phyloP scores from a whole-genome alignment of 208 protist genomes.

The Crithidia expoeki region DNA sequence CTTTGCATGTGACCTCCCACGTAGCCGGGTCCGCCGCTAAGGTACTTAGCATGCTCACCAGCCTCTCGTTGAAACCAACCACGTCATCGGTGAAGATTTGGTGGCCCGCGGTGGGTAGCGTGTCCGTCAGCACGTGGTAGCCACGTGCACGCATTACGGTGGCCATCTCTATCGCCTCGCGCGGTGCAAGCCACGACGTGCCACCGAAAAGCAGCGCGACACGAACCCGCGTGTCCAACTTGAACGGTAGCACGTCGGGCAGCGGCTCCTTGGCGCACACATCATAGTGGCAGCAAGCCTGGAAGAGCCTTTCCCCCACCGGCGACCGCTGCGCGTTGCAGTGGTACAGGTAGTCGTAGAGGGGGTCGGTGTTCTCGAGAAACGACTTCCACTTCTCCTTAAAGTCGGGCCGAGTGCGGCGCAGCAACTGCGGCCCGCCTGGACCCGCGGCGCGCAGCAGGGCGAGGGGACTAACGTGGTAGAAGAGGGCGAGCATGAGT shows the following conservation, averaged over 20 bases:
- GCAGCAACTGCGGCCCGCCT: slow-evolving; percentile 48
- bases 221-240: slow-evolving; percentile 32
- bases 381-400: slow-evolving; percentile 44
- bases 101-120: slow-evolving; percentile 50
- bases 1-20: neutral
- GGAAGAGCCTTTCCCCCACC: slow-evolving; percentile 59
- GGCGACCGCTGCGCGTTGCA: slow-evolving; percentile 61
- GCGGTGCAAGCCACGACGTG: slow-evolving; percentile 52
- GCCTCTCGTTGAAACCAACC: slow-evolving; percentile 43
- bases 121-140: slow-evolving; percentile 36
- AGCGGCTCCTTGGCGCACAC: slow-evolving; percentile 59
- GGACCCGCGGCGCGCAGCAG: slow-evolving; percentile 56
- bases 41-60: slow-evolving; percentile 21
- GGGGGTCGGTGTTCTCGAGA: slow-evolving; percentile 42
- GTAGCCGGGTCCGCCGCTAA: slow-evolving; percentile 6
- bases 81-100: slow-evolving; percentile 65
- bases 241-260: slow-evolving; percentile 34
- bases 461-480: slow-evolving; percentile 42
- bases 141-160: slow-evolving; percentile 36
- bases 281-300: slow-evolving; percentile 57
- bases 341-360: slow-evolving; percentile 83
- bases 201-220: slow-evolving; percentile 55
- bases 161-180: slow-evolving; percentile 39
- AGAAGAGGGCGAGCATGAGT: slow-evolving; percentile 41
- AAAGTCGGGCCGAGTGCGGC: slow-evolving; percentile 57